Conservation (phyloP, 2,329 filamentous ascomycete species). For the Neopestalotiopsis sp. region DNA sequence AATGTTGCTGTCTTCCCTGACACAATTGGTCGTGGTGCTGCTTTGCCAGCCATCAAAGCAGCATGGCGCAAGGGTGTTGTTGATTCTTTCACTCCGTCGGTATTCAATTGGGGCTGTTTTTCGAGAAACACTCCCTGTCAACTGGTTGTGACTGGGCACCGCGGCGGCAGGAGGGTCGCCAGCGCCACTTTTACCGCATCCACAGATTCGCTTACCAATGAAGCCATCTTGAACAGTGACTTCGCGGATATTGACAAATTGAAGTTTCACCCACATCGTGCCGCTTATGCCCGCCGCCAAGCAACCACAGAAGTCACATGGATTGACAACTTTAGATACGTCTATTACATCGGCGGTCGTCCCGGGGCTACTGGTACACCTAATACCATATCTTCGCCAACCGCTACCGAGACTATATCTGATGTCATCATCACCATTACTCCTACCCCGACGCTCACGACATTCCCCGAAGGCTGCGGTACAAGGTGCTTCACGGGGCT, state of each 20-base stretch:
- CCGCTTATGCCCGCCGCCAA: background rate
- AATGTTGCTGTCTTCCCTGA: background rate
- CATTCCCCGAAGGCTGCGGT: too few relatives aligned
- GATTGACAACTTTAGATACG: background rate
- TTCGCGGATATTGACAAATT: background rate
- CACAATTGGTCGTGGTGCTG: background rate
- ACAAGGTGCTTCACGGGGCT: too few relatives aligned
- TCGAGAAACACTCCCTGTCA: background rate
- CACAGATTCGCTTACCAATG: background rate
- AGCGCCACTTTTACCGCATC: background rate
- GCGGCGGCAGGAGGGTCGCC: background rate
- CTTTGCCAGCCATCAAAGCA: background rate
- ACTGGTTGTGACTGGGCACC: background rate
- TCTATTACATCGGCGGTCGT: background rate
- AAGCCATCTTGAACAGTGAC: background rate
- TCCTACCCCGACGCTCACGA: too few relatives aligned
- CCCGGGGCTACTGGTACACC: background rate
- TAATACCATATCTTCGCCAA: background rate
- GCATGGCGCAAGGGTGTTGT: background rate
- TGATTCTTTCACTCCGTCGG: background rate
- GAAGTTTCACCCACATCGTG: background rate
- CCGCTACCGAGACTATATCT: background rate
- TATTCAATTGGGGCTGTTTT: background rate
- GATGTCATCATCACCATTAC: background rate
- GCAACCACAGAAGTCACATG: background rate